A percentile compares a stretch with the other conserved stretches of the same genome.
These are phyloP conservation scores for Drechslerella coelobrocha DNA, from an alignment of 2,329 filamentous ascomycete genomes.

Conservation along the genomic window DNA sequence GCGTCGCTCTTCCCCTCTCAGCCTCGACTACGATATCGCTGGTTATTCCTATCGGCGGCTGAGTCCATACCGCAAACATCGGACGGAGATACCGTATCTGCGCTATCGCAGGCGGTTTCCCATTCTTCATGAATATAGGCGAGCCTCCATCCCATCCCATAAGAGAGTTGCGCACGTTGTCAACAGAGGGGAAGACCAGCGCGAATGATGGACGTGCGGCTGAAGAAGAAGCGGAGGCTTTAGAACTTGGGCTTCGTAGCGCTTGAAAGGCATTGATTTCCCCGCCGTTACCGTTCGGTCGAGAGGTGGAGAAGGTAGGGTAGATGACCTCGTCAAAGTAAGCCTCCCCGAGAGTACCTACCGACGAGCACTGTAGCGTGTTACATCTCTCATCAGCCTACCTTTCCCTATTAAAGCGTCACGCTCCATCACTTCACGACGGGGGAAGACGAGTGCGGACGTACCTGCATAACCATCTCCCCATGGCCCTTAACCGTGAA, in stretches of 20 bases:
- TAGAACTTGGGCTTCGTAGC: constrained; percentile 32
- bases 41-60: constrained; percentile 7
- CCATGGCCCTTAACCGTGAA: constrained; percentile 59
- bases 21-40: constrained; percentile 31
- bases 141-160: constrained; percentile 78
- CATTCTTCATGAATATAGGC: constrained; percentile 82
- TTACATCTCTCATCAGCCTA: no score
- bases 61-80: constrained; percentile 76
- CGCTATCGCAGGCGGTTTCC: constrained; percentile 72
- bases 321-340: constrained; percentile 32
- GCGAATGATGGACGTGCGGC: constrained; percentile 65
- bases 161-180: constrained; percentile 77
- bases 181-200: constrained; percentile 79
- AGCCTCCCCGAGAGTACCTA: constrained; percentile 27
- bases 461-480: constrained; percentile 70
- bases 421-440: neutral
- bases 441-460: no score
- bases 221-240: constrained; percentile 56
- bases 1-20: constrained; percentile 67
- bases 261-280: constrained; percentile 55
- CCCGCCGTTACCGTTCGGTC: constrained; percentile 62
- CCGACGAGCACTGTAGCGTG: constrained; percentile 28
- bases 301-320: constrained; percentile 26
- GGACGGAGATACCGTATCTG: constrained; percentile 76
- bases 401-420: no score